phyloP scores from a whole-genome alignment of 306 rosid species.

The Boehmeria nivea region DNA sequence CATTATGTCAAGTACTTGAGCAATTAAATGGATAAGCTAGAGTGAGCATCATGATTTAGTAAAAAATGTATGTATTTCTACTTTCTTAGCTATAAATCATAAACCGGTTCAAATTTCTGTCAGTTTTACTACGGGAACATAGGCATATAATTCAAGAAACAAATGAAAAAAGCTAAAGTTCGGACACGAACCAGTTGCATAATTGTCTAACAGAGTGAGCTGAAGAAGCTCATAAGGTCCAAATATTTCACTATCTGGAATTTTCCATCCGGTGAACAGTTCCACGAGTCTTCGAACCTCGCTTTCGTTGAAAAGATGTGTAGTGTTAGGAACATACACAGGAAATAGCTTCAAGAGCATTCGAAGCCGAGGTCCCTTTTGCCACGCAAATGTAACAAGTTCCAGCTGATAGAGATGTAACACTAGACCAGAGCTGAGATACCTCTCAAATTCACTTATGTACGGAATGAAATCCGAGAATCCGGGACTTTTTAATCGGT shows the following conservation, averaged over 20 bases:
- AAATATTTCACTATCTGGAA: constrained; percentile 44
- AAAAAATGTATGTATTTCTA: too few relatives aligned
- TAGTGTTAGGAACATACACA: constrained; percentile 11
- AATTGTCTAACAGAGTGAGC: constrained; percentile 41
- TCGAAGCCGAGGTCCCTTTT: constrained; percentile 65
- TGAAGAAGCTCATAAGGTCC: constrained; percentile 79
- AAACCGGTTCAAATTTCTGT: background rate
- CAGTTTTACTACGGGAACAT: too few relatives aligned
- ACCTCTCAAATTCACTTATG: constrained; percentile 26
- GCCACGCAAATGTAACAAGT: constrained; percentile 42
- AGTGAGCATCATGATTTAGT: too few relatives aligned
- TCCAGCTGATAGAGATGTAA: constrained; percentile 47
- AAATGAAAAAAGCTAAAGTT: constrained; percentile 6
- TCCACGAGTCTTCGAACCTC: constrained; percentile 51
- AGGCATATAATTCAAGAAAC: background rate
- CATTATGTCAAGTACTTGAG: too few relatives aligned
- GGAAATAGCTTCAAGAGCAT: constrained; percentile 77
- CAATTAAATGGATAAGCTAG: too few relatives aligned
- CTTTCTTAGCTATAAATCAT: background rate
- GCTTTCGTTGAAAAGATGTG: constrained; percentile 33
- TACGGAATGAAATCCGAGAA: constrained; percentile 58
- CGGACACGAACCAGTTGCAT: constrained; percentile 49
- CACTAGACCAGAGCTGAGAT: constrained; percentile 41
- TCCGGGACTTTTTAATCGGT: constrained; percentile 93
- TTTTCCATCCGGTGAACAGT: constrained; percentile 61